Evolutionary conservation across 257 asterid genomes (phyloP).

Genomic region (Gentiana dahurica): DNA sequence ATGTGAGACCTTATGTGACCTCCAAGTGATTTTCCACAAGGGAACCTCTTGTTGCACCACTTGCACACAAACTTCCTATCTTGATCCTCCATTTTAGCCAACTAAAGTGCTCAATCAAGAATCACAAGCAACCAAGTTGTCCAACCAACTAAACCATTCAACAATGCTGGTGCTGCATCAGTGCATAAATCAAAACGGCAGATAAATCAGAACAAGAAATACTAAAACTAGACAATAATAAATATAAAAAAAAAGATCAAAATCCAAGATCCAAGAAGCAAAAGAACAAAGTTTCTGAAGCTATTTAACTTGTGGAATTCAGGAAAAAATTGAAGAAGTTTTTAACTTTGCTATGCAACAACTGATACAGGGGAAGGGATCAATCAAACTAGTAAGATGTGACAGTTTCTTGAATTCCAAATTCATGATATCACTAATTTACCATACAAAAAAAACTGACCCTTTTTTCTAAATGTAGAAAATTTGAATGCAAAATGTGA

Average conservation of each 20-base stretch:
- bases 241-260: slow-evolving; percentile 6
- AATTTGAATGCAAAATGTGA: slow-evolving; percentile 16
- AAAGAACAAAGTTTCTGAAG: slow-evolving; percentile 16
- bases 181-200: background rate
- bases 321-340: slow-evolving; percentile 41
- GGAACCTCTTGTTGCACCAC: slow-evolving; percentile 52
- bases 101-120: background rate
- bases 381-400: slow-evolving; percentile 28
- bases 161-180: too few species aligned
- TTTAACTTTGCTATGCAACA: slow-evolving; percentile 20
- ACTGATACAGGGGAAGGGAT: slow-evolving; percentile 9
- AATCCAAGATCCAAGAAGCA: slow-evolving; percentile 28
- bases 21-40: slow-evolving; percentile 80
- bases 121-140: too few species aligned
- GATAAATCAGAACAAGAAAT: slow-evolving; percentile 13
- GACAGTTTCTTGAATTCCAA: slow-evolving; percentile 46
- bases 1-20: slow-evolving; percentile 90
- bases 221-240: slow-evolving; percentile 11
- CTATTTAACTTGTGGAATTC: slow-evolving; percentile 26
- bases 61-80: slow-evolving; percentile 22
- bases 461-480: slow-evolving; percentile 26
- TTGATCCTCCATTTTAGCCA: slow-evolving; percentile 12
- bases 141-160: background rate
- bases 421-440: slow-evolving; percentile 22
- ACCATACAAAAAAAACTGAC: slow-evolving; percentile 12